Conservation (phyloP, 169 alveolate genomes). For the Plasmodium vivax region DNA sequence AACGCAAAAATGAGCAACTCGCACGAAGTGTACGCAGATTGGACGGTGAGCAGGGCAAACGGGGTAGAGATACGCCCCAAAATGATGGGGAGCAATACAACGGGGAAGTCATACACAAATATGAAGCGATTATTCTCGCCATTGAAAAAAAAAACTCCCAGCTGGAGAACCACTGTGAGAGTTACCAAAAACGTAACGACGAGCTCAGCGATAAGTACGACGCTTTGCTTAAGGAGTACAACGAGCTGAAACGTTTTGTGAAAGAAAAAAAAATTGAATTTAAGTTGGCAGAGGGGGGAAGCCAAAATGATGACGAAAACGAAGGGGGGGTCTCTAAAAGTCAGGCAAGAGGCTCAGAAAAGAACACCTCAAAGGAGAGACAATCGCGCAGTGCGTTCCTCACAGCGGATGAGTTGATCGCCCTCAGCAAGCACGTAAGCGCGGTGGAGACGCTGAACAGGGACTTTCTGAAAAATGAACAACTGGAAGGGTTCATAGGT, state of each 20-base stretch:
- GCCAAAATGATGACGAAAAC: neutral
- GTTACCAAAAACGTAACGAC: constrained; percentile 16
- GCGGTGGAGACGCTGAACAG: constrained; percentile 27
- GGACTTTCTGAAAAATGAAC: constrained; percentile 26
- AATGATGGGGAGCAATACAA: neutral
- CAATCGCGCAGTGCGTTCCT: neutral
- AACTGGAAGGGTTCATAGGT: constrained; percentile 8
- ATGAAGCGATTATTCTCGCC: constrained; percentile 38
- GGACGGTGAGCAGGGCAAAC: neutral
- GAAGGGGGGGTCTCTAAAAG: neutral
- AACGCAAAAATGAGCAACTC: neutral
- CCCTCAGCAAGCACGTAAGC: constrained; percentile 14
- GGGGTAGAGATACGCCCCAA: neutral
- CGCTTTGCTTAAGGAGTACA: constrained; percentile 12
- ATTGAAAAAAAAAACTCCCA: constrained; percentile 53
- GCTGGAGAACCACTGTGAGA: constrained; percentile 50
- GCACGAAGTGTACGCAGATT: neutral
- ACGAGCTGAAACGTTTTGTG: constrained; percentile 22
- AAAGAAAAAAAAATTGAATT: constrained; percentile 36
- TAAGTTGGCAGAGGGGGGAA: neutral
- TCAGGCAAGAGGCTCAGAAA: neutral
- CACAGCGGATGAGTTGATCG: neutral
- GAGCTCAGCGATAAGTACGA: constrained; percentile 37
- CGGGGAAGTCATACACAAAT: constrained; percentile 12
- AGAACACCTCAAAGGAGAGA: neutral